These are phyloP conservation scores for Agarophyton chilense DNA, from an alignment of 23 red algal species.

Conservation along the genomic window DNA sequence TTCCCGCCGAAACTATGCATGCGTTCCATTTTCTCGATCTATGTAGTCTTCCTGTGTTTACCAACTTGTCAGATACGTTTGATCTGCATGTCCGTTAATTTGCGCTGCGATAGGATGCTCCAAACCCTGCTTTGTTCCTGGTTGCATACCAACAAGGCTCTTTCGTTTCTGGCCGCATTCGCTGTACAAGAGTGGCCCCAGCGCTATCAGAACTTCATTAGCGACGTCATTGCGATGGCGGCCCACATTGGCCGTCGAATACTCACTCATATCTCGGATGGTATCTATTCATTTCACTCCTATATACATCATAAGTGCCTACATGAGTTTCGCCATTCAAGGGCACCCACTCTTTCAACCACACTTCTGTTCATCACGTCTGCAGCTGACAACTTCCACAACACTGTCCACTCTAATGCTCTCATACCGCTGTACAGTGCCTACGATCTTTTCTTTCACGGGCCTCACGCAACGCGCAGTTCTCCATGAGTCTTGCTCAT, in stretches of 20 bases:
- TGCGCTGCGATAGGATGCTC: neutral
- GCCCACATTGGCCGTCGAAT: conserved; percentile 32
- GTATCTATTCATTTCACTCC: conserved; percentile 36
- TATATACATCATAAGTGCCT: conserved; percentile 25
- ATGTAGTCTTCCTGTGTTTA: neutral
- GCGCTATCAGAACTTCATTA: conserved; percentile 28
- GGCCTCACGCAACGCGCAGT: conserved; percentile 10
- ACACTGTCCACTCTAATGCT: neutral
- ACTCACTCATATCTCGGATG: conserved; percentile 41
- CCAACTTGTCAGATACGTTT: conserved; percentile 3
- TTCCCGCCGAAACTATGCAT: neutral
- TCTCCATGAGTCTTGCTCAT: conserved; percentile 19
- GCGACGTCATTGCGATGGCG: conserved; percentile 17
- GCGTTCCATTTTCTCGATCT: conserved; percentile 21
- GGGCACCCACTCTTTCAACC: conserved; percentile 41
- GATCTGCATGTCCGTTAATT: conserved; percentile 3
- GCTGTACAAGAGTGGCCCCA: conserved; percentile 66
- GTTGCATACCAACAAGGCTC: conserved; percentile 44
- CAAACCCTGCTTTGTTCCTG: conserved; percentile 12
- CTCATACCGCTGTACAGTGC: conserved; percentile 16
- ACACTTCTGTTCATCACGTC: conserved; percentile 40
- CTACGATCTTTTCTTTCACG: conserved; percentile 19
- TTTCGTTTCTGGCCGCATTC: conserved; percentile 29
- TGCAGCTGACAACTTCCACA: conserved; percentile 22
- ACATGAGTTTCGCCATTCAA: conserved; percentile 49